Conservation (phyloP, 768 basidiomycete genomes). For the Boletus edulis region DNA sequence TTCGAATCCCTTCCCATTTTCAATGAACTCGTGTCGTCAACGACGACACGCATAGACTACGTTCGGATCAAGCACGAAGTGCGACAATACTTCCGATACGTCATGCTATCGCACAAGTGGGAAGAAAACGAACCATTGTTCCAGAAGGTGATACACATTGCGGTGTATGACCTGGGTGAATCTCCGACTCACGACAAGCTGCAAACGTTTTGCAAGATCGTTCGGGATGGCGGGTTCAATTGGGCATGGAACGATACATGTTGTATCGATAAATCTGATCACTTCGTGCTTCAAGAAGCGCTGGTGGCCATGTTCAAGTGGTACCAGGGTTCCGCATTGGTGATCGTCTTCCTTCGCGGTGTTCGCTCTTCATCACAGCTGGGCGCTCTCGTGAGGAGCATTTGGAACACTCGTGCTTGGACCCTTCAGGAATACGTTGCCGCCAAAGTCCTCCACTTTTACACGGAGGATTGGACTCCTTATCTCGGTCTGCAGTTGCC, state of each 20-base stretch:
- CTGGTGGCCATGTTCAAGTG: background rate
- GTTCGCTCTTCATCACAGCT: background rate
- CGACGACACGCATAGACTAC: background rate
- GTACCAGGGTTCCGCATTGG: background rate
- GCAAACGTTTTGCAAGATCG: background rate
- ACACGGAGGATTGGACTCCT: background rate
- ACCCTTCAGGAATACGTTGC: background rate
- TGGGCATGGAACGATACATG: background rate
- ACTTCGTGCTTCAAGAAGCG: background rate
- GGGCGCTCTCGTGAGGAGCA: background rate
- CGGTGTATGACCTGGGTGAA: background rate
- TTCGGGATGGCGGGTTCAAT: background rate
- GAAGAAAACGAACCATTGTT: background rate
- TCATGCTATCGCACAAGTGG: background rate
- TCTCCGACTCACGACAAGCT: background rate
- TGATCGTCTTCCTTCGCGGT: background rate
- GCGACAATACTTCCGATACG: background rate
- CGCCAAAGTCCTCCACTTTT: background rate
- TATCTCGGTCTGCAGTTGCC: background rate
- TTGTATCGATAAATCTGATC: background rate
- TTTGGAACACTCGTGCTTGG: background rate
- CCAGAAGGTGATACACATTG: background rate
- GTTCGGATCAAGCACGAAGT: background rate
- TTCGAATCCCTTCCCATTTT: background rate
- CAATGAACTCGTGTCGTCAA: background rate